A percentile compares a stretch with the other conserved stretches of the same genome.
These are phyloP conservation scores for Pseudomonodictys pantanalensis DNA, from an alignment of 495 filamentous ascomycete species.

Conservation along the genomic window DNA sequence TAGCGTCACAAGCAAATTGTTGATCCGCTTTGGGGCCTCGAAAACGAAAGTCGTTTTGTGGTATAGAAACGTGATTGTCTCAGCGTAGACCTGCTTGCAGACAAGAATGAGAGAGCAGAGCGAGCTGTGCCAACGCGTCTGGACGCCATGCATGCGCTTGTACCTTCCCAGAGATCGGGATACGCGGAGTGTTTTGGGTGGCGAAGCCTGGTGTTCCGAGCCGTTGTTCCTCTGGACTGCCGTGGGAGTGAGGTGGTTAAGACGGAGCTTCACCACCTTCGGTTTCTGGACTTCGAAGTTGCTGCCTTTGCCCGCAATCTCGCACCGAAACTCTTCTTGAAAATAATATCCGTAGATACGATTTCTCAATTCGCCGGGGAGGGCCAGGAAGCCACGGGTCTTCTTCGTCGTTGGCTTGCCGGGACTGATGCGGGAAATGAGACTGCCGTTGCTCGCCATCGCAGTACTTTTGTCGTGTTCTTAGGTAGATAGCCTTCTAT, in stretches of 20 bases:
- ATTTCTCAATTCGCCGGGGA: slow-evolving; percentile 29
- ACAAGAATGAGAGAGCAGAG: slow-evolving; percentile 29
- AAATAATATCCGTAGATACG: slow-evolving; percentile 24
- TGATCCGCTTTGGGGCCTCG: slow-evolving; percentile 17
- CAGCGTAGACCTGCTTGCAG: slow-evolving; percentile 18
- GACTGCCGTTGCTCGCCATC: background rate
- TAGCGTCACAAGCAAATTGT: slow-evolving; percentile 12
- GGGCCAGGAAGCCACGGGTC: slow-evolving; percentile 19
- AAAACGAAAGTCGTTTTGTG: slow-evolving; percentile 25
- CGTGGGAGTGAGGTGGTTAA: background rate
- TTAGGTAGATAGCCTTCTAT: too few species aligned
- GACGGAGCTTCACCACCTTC: slow-evolving; percentile 1
- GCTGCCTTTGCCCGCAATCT: slow-evolving; percentile 13
- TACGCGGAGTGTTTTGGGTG: slow-evolving; percentile 11
- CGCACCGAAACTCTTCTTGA: slow-evolving; percentile 5
- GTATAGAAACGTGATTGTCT: slow-evolving; percentile 23
- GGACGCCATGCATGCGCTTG: slow-evolving; percentile 11
- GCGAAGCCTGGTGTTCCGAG: background rate
- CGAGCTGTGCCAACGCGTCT: slow-evolving; percentile 19
- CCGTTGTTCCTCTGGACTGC: background rate
- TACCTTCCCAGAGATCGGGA: slow-evolving; percentile 14
- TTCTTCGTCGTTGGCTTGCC: background rate
- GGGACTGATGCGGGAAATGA: background rate
- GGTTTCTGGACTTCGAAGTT: background rate
- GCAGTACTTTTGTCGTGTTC: background rate